Evolutionary conservation across 495 filamentous ascomycete genomes (phyloP).

Genomic region (Tuber microsphaerosporum): DNA sequence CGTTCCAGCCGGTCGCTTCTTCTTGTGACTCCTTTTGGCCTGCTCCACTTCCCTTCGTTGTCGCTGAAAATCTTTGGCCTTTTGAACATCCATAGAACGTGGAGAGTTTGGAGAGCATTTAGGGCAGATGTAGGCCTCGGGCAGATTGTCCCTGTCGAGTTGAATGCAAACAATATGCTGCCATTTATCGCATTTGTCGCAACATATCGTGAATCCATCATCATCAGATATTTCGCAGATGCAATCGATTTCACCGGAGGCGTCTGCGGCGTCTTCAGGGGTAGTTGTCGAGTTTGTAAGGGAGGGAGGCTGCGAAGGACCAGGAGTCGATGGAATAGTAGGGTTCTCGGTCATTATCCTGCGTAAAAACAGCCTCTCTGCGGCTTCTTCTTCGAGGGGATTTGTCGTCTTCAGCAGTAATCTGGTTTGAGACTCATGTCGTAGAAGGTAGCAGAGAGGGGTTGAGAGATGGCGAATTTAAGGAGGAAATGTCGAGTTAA

Average conservation of each 20-base stretch:
- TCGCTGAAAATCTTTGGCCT: slow-evolving; percentile 62
- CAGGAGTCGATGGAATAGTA: slow-evolving; percentile 39
- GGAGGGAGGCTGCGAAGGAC: slow-evolving; percentile 36
- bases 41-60: slow-evolving; percentile 54
- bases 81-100: slow-evolving; percentile 59
- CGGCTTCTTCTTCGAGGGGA: slow-evolving; percentile 41
- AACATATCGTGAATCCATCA: slow-evolving; percentile 95
- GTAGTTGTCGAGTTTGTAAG: slow-evolving; percentile 34
- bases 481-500: slow-evolving; percentile 14
- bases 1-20: slow-evolving; percentile 56
- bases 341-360: slow-evolving; percentile 44
- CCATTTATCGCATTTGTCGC: slow-evolving; percentile 93
- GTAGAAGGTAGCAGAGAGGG: slow-evolving; percentile 35
- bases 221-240: slow-evolving; percentile 87
- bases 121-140: slow-evolving; percentile 71
- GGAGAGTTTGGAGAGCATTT: slow-evolving; percentile 85
- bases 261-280: slow-evolving; percentile 33
- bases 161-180: slow-evolving; percentile 97
- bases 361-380: slow-evolving; percentile 42
- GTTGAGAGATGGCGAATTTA: slow-evolving; percentile 28
- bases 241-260: slow-evolving; percentile 67
- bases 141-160: slow-evolving; percentile 60
- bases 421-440: slow-evolving; percentile 43
- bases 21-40: slow-evolving; percentile 62
- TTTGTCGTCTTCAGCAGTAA: slow-evolving; percentile 42